These are phyloP conservation scores for Mycena amicta DNA, from an alignment of 768 basidiomycete genomes.

Conservation along the genomic window DNA sequence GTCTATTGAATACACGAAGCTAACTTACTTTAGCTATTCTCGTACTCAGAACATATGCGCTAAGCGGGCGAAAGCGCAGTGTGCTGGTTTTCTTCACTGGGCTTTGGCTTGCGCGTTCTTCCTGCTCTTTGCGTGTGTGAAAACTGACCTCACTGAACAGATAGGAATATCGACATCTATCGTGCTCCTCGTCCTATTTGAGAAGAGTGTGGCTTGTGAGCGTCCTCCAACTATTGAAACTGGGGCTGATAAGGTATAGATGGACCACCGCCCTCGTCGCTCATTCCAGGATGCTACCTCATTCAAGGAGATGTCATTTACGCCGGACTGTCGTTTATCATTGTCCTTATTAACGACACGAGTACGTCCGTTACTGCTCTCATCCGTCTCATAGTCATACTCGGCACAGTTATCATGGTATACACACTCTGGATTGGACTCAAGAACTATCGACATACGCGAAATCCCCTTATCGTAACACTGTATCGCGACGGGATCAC, in stretches of 20 bases:
- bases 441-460: constrained; percentile 23
- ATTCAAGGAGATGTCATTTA: constrained; percentile 10
- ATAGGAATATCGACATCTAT: constrained; percentile 3
- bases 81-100: constrained; percentile 13
- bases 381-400: background rate
- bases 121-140: background rate
- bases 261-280: constrained; percentile 10
- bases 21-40: constrained; percentile 10
- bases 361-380: background rate
- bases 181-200: constrained; percentile 7
- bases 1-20: background rate
- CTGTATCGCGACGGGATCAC: constrained; percentile 29
- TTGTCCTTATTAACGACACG: constrained; percentile 19
- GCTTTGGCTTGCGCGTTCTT: constrained; percentile 9
- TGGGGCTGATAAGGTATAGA: too few species aligned
- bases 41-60: constrained; percentile 15
- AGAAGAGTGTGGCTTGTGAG: constrained; percentile 12
- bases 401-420: constrained; percentile 25
- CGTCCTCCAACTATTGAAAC: too few species aligned
- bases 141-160: constrained; percentile 1
- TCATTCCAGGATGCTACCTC: constrained; percentile 14
- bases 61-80: constrained; percentile 11
- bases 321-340: constrained; percentile 3
- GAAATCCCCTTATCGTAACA: constrained; percentile 23
- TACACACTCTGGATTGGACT: constrained; percentile 27